Base-by-base conservation (phyloP, 495 filamentous ascomycete genomes). In the Patellaria atrata region DNA sequence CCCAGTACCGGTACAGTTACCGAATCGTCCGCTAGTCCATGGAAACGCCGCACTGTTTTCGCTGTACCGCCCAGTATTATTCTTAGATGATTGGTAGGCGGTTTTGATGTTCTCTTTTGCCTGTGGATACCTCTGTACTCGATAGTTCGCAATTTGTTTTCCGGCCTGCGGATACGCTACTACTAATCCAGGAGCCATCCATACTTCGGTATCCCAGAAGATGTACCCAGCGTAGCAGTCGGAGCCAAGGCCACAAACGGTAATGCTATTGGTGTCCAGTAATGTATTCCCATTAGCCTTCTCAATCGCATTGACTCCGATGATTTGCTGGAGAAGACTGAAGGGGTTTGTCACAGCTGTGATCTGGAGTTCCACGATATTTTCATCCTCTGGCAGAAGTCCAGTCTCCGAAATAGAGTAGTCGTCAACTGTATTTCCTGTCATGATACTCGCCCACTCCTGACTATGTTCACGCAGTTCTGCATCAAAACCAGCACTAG, bases 321-420 rank as follows among this genome's bases (percentile, higher is more conserved):
- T 63, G 1, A 64, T 63, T 35, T 80, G 79, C 40, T 81, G 75
- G 13, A 86, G 53, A 0, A 86, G 54, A 42, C 81, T 75, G 53
- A 76, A 85, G 1, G 69, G 61, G 37, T 71, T 80, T 3, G 71
- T 67, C 3, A 82, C 67, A 1, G 75, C 63, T 8, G 67, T 64
- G 24, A 84, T 71, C 13, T 79, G 73, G 18, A 70, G 57, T 40
- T 73, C 66, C 31, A 69, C 56, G 17, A 79, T 62, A 31, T 76
- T 62, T 8, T 50, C 40, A 42, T 82, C 71, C 0, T 58, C 49
- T 1, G 75, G 79, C 7, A 85, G 52, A 11, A 59, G 60, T 5
- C 73, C 74, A 22, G 74, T 74, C n/a, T n/a, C n/a, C 0, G 75
- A 70, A 31, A 67, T 54, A 2, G 59, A 54, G 44, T 70, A 81